Evolutionary conservation across 2,329 filamentous ascomycete species (phyloP), one percentile per base, ranked within the genome.

Genomic region (Cercospora sp.): DNA sequence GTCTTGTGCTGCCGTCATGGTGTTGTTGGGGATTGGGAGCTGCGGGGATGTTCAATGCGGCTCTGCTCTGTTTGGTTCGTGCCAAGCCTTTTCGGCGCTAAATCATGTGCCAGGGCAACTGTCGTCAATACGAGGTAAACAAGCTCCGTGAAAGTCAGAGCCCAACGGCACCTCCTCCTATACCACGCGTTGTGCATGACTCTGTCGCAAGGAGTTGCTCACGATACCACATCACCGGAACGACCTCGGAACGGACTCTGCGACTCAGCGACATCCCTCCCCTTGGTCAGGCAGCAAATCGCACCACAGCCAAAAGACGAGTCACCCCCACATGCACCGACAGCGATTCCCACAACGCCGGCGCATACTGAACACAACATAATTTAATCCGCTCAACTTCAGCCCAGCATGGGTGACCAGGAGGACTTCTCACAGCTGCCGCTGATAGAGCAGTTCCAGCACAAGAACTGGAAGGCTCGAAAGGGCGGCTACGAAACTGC

Each of bases 401-500:
- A 60, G 57, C 64, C 70, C 68, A 77, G 66, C 74, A 96, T 96
- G 92, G 91, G 90, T 67, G 93, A 96, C 72, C 91, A 94, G 80
- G 91, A 94, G 77, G 92, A 96, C 79, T 94, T 90, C 79, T 90
- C 89, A 81, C 87, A 90, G 72, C 83, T 96, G 70, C 91, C 93
- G 53, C 81, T 96, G 65, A 84, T 88, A 55, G 93, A 96, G 71
- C 88, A 92, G 78, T 96, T 94, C 81, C 84, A 87, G 64, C 93
- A 96, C 84, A 96, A 96, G 91, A 88, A 91, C 77, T 99, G 95
- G 95, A 99, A 99, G 86, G 94, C 96, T 51, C 88, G 95, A 77
- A 99, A 99, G 82, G 89, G 89, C 77, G 95, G 90, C 63, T 99
- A 98, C 79, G 95, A 99, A 85, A 93, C 95, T 73, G 94, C 93